Conservation (phyloP, 73 alveolate species). For the Effrenium voratum region DNA sequence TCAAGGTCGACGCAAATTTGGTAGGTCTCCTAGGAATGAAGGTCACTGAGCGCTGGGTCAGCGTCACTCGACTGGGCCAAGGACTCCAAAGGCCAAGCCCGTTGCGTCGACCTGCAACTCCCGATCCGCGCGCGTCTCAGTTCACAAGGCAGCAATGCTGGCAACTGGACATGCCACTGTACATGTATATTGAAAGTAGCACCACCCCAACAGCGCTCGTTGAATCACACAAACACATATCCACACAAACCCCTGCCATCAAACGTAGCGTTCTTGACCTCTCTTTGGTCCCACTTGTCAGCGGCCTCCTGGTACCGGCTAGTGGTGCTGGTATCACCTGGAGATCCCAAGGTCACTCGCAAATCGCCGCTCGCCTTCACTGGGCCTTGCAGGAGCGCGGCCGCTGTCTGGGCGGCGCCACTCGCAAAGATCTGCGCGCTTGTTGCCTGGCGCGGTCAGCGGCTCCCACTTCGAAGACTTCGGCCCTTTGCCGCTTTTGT, state of each 20-base stretch:
- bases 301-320: slow-evolving; percentile 5
- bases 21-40: slow-evolving; percentile 8
- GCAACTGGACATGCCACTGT: too few relatives aligned
- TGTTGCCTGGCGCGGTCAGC: neutral
- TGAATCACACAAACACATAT: too few relatives aligned
- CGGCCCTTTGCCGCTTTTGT: too few relatives aligned
- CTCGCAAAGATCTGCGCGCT: neutral
- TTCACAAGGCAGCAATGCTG: too few relatives aligned
- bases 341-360: neutral
- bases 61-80: neutral
- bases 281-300: too few relatives aligned
- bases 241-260: too few relatives aligned
- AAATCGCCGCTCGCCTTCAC: neutral
- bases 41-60: too few relatives aligned
- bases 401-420: neutral
- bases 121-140: too few relatives aligned
- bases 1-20: slow-evolving; percentile 21
- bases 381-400: neutral
- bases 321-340: slow-evolving; percentile 30
- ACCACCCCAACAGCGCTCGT: too few relatives aligned
- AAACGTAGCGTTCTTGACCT: too few relatives aligned
- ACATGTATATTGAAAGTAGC: too few relatives aligned
- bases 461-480: too few relatives aligned
- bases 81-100: neutral
- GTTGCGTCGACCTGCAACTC: slow-evolving; percentile 23